These are phyloP conservation scores for Eimeria necatrix DNA, from an alignment of 169 alveolate species.

Conservation along the genomic window DNA sequence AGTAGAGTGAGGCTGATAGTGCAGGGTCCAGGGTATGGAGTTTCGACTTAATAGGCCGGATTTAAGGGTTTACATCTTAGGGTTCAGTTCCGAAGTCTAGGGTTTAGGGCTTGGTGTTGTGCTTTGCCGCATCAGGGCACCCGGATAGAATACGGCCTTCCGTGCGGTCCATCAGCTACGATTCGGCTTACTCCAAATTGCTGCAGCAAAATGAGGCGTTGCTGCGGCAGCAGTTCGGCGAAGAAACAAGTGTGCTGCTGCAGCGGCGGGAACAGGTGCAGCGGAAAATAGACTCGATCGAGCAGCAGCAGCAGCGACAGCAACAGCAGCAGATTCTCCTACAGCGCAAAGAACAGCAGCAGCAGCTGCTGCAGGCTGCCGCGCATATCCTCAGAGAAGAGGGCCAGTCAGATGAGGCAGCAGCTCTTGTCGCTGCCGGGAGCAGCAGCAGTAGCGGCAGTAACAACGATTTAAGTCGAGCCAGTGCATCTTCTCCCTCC, in stretches of 20 bases:
- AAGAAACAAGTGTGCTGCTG: not conserved
- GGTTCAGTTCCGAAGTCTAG: not conserved
- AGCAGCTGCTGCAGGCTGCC: constrained; percentile 38
- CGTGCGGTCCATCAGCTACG: not conserved
- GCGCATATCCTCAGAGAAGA: not conserved
- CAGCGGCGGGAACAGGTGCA: constrained; percentile 17
- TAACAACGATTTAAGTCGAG: not conserved
- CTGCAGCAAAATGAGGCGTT: constrained; percentile 24
- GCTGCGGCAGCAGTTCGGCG: not conserved
- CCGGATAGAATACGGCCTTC: constrained; percentile 33
- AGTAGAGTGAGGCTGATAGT: too few relatives aligned
- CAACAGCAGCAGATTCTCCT: constrained; percentile 40
- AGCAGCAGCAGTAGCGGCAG: constrained; percentile 1
- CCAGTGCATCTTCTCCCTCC: not conserved
- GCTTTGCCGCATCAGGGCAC: not conserved
- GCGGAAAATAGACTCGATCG: not conserved
- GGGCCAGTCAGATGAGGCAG: not conserved
- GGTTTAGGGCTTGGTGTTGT: not conserved
- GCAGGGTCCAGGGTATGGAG: too few relatives aligned
- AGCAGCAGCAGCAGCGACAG: not conserved
- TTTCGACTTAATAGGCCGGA: too few relatives aligned
- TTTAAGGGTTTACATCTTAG: too few relatives aligned
- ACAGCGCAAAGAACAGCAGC: constrained; percentile 5
- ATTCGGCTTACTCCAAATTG: not conserved
- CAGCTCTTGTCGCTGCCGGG: not conserved